Evolutionary conservation across 75 land plant species (phyloP).

Genomic region (Pinus tabuliformis): DNA sequence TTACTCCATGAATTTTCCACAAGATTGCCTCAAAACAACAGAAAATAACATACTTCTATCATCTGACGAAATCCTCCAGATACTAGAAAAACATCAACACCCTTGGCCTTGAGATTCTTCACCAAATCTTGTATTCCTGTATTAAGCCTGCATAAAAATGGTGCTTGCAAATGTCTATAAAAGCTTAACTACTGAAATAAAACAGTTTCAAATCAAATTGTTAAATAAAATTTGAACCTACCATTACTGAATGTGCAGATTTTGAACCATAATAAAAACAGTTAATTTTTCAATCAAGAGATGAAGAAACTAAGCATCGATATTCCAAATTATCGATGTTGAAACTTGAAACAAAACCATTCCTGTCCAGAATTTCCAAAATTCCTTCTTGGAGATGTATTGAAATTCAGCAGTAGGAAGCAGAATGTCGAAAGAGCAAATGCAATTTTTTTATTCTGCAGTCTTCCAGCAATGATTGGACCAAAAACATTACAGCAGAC

Average conservation of each 20-base stretch:
- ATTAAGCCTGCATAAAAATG: constrained; percentile 56
- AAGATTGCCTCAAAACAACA: not conserved
- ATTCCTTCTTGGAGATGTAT: not conserved
- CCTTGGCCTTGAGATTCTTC: constrained; percentile 57
- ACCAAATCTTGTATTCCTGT: constrained; percentile 84
- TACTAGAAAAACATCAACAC: constrained; percentile 69
- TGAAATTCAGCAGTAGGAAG: too few relatives aligned
- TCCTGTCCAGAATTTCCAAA: not conserved
- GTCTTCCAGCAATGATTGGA: too few relatives aligned
- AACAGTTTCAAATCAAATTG: not conserved
- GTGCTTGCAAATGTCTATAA: not conserved
- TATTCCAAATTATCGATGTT: not conserved
- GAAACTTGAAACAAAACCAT: not conserved
- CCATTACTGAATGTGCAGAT: not conserved
- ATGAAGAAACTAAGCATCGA: not conserved
- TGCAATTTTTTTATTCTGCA: too few relatives aligned
- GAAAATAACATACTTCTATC: constrained; percentile 69
- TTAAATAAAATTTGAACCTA: too few relatives aligned
- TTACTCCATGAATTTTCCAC: not conserved
- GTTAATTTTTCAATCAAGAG: not conserved
- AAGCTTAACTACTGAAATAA: not conserved
- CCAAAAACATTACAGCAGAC: too few relatives aligned
- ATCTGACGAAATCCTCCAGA: constrained; percentile 99
- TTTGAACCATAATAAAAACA: not conserved
- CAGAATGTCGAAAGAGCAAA: too few relatives aligned